These are phyloP conservation scores for Pyrrhoderma lamaoense DNA, from an alignment of 1,284 basidiomycete genomes.

Conservation along the genomic window DNA sequence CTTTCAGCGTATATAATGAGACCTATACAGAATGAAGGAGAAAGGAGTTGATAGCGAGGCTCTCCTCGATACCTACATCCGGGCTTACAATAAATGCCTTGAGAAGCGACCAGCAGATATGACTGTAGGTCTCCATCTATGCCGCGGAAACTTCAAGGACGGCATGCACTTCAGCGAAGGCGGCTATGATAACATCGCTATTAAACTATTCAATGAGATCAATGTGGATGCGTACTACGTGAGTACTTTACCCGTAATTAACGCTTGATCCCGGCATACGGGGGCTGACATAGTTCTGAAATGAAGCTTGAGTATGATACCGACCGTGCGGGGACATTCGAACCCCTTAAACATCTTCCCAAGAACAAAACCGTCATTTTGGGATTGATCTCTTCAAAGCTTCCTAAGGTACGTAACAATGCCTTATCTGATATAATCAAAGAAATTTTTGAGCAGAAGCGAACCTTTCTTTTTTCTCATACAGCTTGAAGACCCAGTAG, in stretches of 20 bases:
- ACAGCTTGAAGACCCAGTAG: constrained; percentile 53
- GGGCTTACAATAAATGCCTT: constrained; percentile 62
- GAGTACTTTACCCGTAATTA: constrained; percentile 21
- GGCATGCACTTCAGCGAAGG: constrained; percentile 68
- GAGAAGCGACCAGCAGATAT: constrained; percentile 55
- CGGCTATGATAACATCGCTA: constrained; percentile 67
- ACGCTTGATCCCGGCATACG: not conserved
- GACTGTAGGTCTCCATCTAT: constrained; percentile 66
- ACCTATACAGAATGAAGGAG: constrained; percentile 38
- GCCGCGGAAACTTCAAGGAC: constrained; percentile 72
- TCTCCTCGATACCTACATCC: constrained; percentile 62
- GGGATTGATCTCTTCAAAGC: constrained; percentile 70
- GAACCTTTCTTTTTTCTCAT: not conserved
- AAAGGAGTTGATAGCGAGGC: constrained; percentile 54
- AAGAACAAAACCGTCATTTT: constrained; percentile 62
- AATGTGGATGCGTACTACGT: constrained; percentile 74
- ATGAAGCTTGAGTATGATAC: constrained; percentile 71
- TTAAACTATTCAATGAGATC: constrained; percentile 64
- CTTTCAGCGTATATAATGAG: not conserved
- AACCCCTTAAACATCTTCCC: constrained; percentile 60
- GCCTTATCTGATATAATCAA: not conserved
- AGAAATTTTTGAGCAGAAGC: constrained; percentile 5
- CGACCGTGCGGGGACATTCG: constrained; percentile 62
- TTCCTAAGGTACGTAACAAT: constrained; percentile 36
- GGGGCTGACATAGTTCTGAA: too few relatives aligned